phyloP scores from a whole-genome alignment of 2,329 filamentous ascomycete species.

The Alternaria atra region DNA sequence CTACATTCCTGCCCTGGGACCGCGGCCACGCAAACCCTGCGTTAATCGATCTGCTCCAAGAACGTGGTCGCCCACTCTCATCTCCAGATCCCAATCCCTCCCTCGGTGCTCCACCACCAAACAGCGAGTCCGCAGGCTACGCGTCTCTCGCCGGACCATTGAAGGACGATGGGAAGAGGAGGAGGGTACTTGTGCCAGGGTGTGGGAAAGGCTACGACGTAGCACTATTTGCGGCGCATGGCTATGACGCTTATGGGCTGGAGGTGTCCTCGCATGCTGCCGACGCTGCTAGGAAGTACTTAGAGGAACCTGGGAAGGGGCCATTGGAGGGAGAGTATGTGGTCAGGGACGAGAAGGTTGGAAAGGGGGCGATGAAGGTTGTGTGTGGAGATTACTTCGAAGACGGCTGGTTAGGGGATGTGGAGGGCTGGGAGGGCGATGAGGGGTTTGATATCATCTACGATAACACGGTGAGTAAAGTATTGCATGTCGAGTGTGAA shows the following conservation, averaged over 20 bases:
- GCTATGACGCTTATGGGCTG: slow-evolving; percentile 80
- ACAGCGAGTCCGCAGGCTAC: slow-evolving; percentile 10
- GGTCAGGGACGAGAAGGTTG: slow-evolving; percentile 51
- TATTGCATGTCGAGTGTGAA: not conserved
- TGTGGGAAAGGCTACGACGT: slow-evolving; percentile 87
- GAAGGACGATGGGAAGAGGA: slow-evolving; percentile 46
- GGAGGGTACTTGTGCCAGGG: slow-evolving; percentile 77
- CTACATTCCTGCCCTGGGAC: slow-evolving; percentile 65
- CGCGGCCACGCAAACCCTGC: slow-evolving; percentile 67
- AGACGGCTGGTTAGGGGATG: slow-evolving; percentile 63
- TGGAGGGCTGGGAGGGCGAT: slow-evolving; percentile 35
- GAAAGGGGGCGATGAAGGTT: slow-evolving; percentile 64
- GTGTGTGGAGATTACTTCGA: slow-evolving; percentile 73
- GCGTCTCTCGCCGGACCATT: slow-evolving; percentile 24
- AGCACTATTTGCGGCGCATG: slow-evolving; percentile 74
- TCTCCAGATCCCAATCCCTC: slow-evolving; percentile 28
- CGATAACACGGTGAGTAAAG: slow-evolving; percentile 65
- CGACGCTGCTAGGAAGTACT: slow-evolving; percentile 57
- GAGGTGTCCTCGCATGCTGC: slow-evolving; percentile 68
- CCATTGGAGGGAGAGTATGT: slow-evolving; percentile 55
- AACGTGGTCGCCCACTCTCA: slow-evolving; percentile 17
- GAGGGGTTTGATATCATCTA: slow-evolving; percentile 71
- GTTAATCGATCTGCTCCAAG: slow-evolving; percentile 61
- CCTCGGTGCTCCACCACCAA: slow-evolving; percentile 24
- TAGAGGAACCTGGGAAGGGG: slow-evolving; percentile 44